phyloP scores from a whole-genome alignment of 768 basidiomycete genomes.

The Pleurotus sapidus region DNA sequence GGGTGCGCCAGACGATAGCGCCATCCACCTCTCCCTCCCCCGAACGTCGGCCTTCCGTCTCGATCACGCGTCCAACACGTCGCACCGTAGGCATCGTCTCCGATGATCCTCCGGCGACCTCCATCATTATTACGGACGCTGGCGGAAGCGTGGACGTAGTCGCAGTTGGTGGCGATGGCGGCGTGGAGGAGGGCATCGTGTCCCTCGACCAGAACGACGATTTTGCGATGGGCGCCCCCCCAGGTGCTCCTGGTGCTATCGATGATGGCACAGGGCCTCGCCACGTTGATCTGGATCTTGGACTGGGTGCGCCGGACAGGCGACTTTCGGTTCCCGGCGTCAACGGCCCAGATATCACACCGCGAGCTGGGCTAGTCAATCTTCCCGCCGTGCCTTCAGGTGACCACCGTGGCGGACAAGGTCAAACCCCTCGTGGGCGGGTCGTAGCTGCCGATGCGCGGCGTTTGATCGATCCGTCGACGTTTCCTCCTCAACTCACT shows the following conservation, averaged over 20 bases:
- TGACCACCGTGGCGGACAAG: background rate
- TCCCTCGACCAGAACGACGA: slow-evolving; percentile 81
- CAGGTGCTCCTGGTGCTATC: slow-evolving; percentile 79
- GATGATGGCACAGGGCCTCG: slow-evolving; percentile 24
- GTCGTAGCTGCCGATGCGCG: background rate
- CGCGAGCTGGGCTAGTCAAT: slow-evolving; percentile 57
- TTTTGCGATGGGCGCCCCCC: slow-evolving; percentile 88
- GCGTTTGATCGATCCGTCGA: background rate
- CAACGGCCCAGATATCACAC: slow-evolving; percentile 57
- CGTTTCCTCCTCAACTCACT: background rate
- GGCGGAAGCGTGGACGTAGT: slow-evolving; percentile 21
- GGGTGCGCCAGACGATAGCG: slow-evolving; percentile 3
- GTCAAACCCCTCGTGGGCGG: background rate
- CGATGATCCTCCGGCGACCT: slow-evolving; percentile 27
- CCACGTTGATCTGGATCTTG: slow-evolving; percentile 14
- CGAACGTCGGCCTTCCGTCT: slow-evolving; percentile 20
- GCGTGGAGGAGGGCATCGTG: slow-evolving; percentile 76
- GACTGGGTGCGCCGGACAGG: slow-evolving; percentile 15
- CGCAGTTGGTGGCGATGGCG: slow-evolving; percentile 29
- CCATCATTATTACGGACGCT: slow-evolving; percentile 40
- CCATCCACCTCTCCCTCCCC: slow-evolving; percentile 28
- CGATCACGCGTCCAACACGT: slow-evolving; percentile 20
- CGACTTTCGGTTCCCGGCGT: slow-evolving; percentile 21
- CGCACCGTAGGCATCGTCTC: slow-evolving; percentile 40
- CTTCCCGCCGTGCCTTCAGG: slow-evolving; percentile 35